These are phyloP conservation scores for Wickerhamomyces silvicola DNA, from an alignment of 805 yeast species.

Conservation along the genomic window DNA sequence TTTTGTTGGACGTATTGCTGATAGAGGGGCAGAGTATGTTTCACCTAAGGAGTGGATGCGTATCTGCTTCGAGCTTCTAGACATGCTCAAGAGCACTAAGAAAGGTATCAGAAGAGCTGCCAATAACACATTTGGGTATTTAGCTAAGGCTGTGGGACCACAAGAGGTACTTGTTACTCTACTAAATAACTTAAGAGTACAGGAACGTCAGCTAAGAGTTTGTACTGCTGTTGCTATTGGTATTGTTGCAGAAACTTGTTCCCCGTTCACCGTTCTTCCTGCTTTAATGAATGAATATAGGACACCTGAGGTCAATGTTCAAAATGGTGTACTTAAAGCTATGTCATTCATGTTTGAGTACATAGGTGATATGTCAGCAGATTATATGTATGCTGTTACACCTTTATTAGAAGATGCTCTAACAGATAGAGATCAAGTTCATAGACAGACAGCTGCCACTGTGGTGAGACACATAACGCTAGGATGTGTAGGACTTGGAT, in stretches of 20 bases:
- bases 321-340: constrained; percentile 91
- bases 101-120: constrained; percentile 79
- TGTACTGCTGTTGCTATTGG: constrained; percentile 98
- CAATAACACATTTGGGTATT: constrained; percentile 83
- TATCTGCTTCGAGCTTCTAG: constrained; percentile 83
- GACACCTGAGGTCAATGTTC: constrained; percentile 87
- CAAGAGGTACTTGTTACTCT: constrained; percentile 85
- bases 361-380: constrained; percentile 71
- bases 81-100: constrained; percentile 75
- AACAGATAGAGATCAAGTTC: constrained; percentile 85
- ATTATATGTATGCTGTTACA: constrained; percentile 72
- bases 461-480: constrained; percentile 78
- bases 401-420: constrained; percentile 85
- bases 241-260: constrained; percentile 88
- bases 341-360: constrained; percentile 90
- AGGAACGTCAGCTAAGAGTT: constrained; percentile 92
- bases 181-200: constrained; percentile 78
- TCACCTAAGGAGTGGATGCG: constrained; percentile 97
- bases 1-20: constrained; percentile 78
- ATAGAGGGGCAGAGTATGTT: constrained; percentile 69
- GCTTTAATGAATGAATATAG: constrained; percentile 94
- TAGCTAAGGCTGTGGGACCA: constrained; percentile 92
- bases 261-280: constrained; percentile 90
- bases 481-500: constrained; percentile 67
- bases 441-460: constrained; percentile 91